Evolutionary conservation across 768 basidiomycete genomes (phyloP).

Genomic region (Rhodocollybia butyracea): DNA sequence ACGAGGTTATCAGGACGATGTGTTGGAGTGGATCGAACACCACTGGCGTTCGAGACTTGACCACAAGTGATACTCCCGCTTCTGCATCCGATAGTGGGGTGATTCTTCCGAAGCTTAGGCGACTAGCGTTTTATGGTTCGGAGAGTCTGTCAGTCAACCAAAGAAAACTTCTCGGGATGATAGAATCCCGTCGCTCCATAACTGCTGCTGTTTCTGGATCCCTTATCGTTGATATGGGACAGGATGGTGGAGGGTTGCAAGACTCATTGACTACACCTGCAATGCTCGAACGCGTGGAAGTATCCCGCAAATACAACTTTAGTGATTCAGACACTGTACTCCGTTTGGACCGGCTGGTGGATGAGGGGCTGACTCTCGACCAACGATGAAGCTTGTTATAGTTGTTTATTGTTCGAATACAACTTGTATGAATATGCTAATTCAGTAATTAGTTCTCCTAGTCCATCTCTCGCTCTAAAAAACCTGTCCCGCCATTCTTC

Average conservation of each 20-base stretch:
- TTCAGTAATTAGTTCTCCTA: no score
- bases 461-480: constrained; percentile 51
- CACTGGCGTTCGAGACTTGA: neutral
- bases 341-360: neutral
- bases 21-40: neutral
- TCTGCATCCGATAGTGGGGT: neutral
- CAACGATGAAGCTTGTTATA: neutral
- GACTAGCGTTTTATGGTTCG: neutral
- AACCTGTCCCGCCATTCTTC: constrained; percentile 53
- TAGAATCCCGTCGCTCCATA: neutral
- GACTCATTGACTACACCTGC: neutral
- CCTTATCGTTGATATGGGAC: neutral
- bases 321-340: neutral
- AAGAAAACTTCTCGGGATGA: neutral
- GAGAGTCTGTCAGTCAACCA: neutral
- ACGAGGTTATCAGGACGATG: neutral
- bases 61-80: neutral
- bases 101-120: neutral
- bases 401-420: no score
- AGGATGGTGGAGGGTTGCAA: neutral
- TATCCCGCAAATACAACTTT: neutral
- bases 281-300: neutral
- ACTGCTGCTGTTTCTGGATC: neutral
- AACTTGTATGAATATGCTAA: no score
- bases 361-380: neutral